A percentile compares a stretch with the other conserved stretches of the same genome.
phyloP scores from a whole-genome alignment of 2,329 filamentous ascomycete species.

The Cordyceps sp. region DNA sequence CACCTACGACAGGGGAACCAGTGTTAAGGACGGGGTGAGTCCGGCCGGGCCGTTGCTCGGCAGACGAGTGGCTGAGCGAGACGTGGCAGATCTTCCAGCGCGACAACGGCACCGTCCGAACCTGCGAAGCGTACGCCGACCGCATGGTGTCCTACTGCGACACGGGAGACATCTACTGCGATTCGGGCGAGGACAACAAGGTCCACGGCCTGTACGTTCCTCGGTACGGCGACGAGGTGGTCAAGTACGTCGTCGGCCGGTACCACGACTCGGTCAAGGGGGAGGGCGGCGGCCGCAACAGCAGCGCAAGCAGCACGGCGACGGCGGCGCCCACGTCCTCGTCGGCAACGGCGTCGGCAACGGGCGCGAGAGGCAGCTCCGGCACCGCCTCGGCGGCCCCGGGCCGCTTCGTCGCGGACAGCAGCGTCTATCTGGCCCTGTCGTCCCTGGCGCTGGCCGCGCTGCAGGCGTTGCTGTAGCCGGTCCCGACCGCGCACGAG shows the following conservation, averaged over 20 bases:
- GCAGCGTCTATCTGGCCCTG: no score
- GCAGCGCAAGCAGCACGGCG: no score
- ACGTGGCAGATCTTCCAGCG: slow-evolving; percentile 19
- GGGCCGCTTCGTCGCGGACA: no score
- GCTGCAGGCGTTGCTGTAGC: no score
- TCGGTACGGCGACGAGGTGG: slow-evolving; percentile 16
- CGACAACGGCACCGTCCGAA: slow-evolving; percentile 10
- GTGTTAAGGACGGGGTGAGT: slow-evolving; percentile 20
- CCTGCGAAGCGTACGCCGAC: slow-evolving; percentile 17
- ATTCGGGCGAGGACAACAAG: slow-evolving; percentile 10
- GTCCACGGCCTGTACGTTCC: slow-evolving; percentile 19
- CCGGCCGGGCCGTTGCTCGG: background rate
- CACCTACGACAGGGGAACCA: slow-evolving; percentile 20
- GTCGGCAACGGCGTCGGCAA: no score
- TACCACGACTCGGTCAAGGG: slow-evolving; percentile 5
- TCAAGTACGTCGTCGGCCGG: slow-evolving; percentile 17
- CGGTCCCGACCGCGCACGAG: no score
- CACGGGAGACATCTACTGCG: slow-evolving; percentile 23
- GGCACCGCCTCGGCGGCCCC: no score
- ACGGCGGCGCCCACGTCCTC: no score
- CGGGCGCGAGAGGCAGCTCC: no score
- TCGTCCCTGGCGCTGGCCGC: no score
- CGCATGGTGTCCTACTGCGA: slow-evolving; percentile 24
- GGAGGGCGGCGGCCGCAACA: background rate
- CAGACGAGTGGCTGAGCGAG: background rate